Conservation (phyloP, 1,284 basidiomycete species). For the Ganoderma multipileum region DNA sequence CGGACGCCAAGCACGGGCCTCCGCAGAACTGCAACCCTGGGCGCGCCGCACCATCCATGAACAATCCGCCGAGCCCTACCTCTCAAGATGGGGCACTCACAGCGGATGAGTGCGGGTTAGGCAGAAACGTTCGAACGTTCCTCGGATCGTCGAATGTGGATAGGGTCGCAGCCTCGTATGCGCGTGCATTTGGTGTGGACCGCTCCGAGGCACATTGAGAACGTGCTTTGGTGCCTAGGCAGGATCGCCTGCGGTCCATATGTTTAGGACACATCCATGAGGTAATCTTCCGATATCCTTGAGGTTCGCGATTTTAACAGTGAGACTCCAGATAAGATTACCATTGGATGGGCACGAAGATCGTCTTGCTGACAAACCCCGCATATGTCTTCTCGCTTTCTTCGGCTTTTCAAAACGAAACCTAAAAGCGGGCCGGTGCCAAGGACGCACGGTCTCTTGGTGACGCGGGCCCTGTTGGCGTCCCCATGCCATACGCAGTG, state of each 20-base stretch:
- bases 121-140: constrained; percentile 27
- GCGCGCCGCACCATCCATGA: constrained; percentile 9
- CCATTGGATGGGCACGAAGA: constrained; percentile 3
- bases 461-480: constrained; percentile 4
- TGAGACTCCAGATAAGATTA: constrained; percentile 16
- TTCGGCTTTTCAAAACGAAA: neutral
- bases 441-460: constrained; percentile 11
- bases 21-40: constrained; percentile 10
- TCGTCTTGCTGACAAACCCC: neutral
- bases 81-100: constrained; percentile 21
- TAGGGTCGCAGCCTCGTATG: constrained; percentile 1
- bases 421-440: neutral
- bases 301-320: neutral
- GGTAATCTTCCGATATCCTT: constrained; percentile 20
- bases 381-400: neutral
- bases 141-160: constrained; percentile 26
- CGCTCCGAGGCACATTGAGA: constrained; percentile 3
- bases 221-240: constrained; percentile 15
- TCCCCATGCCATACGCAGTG: neutral
- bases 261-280: constrained; percentile 11
- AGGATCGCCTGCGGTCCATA: constrained; percentile 11
- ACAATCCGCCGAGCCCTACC: neutral
- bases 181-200: neutral
- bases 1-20: constrained; percentile 9
- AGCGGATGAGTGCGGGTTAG: constrained; percentile 6